Base-by-base conservation (phyloP, 768 basidiomycete species). In the Trametes sanguinea region DNA sequence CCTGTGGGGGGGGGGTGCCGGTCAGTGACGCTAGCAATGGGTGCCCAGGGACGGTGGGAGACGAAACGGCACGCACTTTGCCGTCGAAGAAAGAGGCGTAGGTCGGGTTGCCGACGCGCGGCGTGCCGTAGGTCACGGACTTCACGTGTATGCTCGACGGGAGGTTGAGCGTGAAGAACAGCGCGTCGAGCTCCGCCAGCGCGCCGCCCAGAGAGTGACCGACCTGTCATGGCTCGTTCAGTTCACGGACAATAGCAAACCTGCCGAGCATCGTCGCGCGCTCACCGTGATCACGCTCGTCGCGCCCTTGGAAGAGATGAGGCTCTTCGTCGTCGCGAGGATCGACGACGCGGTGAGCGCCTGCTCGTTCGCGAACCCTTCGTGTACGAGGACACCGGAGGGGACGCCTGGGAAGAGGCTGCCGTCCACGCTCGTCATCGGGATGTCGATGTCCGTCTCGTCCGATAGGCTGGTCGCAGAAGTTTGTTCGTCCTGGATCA, bases 351-450 rank as follows among this genome's bases (percentile, higher is more conserved):
- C 84, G 1, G 80, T 84, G 58, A 73, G 56, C 1, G 82, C 78
- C 43, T 87, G 85, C 51, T 77, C 77, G 42, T 78, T 68, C 2
- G 79, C 75, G 70, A 87, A 88, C 4, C 87, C 86, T 40, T 77
- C 74, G 65, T 84, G 86, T 16, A 81, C 84, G 58, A 69, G 65
- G 17, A 84, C 78, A 39, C 58, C 71, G 16, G 70, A 71, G 33
- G 77, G 67, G 13, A 85, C 69, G 1, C 84, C 85, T 1, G 86
- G 86, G 75, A 87, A 88, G 6, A 87, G 77, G 0, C 71, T 70
- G 1, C 77, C 32, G 65, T 83, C 71, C 30, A 86, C 74, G 14
- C 59, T 65, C 33, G 73, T 69, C 67, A 76, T 72, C 35, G 72
- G 1, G 52, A 86, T 71, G 60, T 84, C 72, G 55, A 65, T 56